phyloP scores from a whole-genome alignment of 768 basidiomycete genomes.

The Myochromella boudieri region DNA sequence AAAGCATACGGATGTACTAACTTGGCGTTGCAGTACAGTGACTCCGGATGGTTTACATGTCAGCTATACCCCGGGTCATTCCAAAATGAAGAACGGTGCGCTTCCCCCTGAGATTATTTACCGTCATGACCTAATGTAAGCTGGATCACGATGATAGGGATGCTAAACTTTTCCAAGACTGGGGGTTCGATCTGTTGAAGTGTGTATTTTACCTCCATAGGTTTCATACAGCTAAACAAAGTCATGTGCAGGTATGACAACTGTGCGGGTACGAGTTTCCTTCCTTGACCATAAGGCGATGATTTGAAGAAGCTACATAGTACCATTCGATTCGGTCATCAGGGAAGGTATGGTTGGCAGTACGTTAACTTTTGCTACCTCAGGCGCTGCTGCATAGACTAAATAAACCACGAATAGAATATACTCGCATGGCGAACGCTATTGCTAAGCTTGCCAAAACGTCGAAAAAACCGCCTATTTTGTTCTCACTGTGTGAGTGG shows the following conservation, averaged over 20 bases:
- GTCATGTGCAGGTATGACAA: slow-evolving; percentile 50
- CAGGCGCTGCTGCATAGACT: background rate
- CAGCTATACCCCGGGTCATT: slow-evolving; percentile 65
- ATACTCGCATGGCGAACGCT: slow-evolving; percentile 62
- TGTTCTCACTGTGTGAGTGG: slow-evolving; percentile 67
- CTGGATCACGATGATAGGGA: too few species aligned
- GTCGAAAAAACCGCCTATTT: slow-evolving; percentile 47
- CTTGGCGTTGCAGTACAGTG: slow-evolving; percentile 42
- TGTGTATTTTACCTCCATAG: slow-evolving; percentile 21
- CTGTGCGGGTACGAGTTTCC: slow-evolving; percentile 40
- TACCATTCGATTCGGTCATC: slow-evolving; percentile 58
- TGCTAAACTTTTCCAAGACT: slow-evolving; percentile 54
- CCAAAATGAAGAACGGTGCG: slow-evolving; percentile 43
- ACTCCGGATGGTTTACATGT: slow-evolving; percentile 74
- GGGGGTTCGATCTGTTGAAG: slow-evolving; percentile 74
- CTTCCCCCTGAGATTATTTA: background rate
- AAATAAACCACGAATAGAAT: slow-evolving; percentile 26
- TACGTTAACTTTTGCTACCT: slow-evolving; percentile 25
- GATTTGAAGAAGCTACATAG: slow-evolving; percentile 23
- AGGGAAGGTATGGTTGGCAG: slow-evolving; percentile 56
- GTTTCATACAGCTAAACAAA: background rate
- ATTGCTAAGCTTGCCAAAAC: slow-evolving; percentile 46
- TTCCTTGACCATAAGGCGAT: background rate
- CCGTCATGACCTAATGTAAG: background rate
- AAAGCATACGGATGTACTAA: background rate